Evolutionary conservation across 257 asterid genomes (phyloP), one percentile per base, ranked within the genome.

Genomic region (Scutellaria baicalensis): DNA sequence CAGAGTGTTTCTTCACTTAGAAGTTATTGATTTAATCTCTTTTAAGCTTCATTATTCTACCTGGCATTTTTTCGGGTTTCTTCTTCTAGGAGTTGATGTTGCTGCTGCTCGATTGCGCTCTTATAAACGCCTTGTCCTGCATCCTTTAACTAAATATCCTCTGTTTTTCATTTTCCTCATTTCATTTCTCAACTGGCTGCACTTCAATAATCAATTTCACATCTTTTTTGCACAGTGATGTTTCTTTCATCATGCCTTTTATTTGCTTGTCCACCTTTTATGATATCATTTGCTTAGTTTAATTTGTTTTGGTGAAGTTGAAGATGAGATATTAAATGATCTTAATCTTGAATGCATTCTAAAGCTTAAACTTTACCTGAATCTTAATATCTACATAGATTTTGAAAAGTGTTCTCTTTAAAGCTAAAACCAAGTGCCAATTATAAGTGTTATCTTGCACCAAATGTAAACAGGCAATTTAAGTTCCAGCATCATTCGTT

Each of bases 31-130:
- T 20, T 63, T 45, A 3, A 36, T 62, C 56, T 69, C 49, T 63
- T 64, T 56, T 10, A 69, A 63, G 70, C 59, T 75, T 73, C 67
- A 11, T 11, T 31, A 36, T 57, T 71, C 75, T 45, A 66, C 52
- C 73, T 59, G 62, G 59, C 71, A 2, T 59, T 38, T 57, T 63
- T 44, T 50, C 64, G 40, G 72, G 66, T 67, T 64, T 66, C 68
- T n/a, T n/a, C n/a, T 27, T 72, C 43, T 50, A 48, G 74, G 73
- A 42, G 68, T 57, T 65, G 60, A 68, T 56, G 54, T 70, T 69
- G 69, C 62, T n/a, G n/a, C n/a, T 56, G 64, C 57, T 20, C 60
- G 56, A 54, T 72, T 44, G 45, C 40, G 75, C 66, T 51, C 61
- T 20, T 71, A 14, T 44, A 44, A 66, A 21, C 35, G 55, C 75